A percentile compares a stretch with the other conserved stretches of the same genome.
These are phyloP conservation scores for Colletotrichum scovillei DNA, from an alignment of 2,329 filamentous ascomycete genomes.

Conservation along the genomic window DNA sequence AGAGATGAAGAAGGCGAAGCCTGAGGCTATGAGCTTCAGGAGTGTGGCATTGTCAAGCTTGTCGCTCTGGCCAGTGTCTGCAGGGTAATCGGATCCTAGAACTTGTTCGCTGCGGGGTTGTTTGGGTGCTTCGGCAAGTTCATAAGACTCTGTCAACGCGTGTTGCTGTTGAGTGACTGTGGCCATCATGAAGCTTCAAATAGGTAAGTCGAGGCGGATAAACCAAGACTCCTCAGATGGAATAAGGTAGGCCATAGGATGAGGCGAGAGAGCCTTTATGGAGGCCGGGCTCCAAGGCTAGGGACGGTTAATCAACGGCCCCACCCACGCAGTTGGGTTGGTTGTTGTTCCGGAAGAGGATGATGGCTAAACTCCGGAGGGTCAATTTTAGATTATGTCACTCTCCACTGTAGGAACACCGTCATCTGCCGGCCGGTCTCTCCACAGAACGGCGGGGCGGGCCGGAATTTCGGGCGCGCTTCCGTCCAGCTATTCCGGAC, in stretches of 20 bases:
- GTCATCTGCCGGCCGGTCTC: background rate
- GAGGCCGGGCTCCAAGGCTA: background rate
- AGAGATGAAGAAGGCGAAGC: constrained; percentile 73
- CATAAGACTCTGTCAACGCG: background rate
- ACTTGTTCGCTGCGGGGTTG: background rate
- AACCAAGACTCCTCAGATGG: background rate
- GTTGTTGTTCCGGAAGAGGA: background rate
- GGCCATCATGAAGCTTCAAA: background rate
- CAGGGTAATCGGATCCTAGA: background rate
- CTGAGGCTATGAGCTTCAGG: constrained; percentile 64
- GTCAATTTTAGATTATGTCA: background rate
- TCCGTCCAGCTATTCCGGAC: background rate
- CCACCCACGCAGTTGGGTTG: background rate
- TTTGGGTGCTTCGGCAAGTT: constrained; percentile 3
- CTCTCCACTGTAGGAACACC: too few relatives aligned
- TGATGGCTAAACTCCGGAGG: background rate
- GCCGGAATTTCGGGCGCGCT: constrained; percentile 1
- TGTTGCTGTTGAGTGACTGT: constrained; percentile 15
- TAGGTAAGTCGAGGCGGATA: background rate
- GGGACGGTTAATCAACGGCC: background rate
- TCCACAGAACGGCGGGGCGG: background rate
- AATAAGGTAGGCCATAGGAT: too few relatives aligned
- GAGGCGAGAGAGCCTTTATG: background rate
- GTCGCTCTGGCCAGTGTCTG: background rate
- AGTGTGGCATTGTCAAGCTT: constrained; percentile 40